phyloP scores from a whole-genome alignment of 306 rosid genomes.

The Arachis hypogaea region DNA sequence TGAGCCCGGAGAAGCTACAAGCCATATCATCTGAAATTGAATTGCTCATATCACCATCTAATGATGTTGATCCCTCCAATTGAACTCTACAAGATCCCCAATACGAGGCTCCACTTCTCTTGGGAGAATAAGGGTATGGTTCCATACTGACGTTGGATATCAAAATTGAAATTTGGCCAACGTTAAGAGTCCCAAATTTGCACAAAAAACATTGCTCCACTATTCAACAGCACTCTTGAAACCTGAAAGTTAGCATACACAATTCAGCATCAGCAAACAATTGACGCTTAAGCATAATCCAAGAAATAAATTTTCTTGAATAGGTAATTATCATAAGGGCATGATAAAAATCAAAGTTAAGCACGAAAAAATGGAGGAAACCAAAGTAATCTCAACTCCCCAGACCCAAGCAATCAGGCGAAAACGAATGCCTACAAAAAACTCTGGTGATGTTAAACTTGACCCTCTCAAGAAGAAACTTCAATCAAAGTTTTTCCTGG shows the following conservation, averaged over 20 bases:
- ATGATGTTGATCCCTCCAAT: slow-evolving; percentile 48
- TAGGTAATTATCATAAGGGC: neutral
- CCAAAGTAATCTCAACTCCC: slow-evolving; percentile 8
- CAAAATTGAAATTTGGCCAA: slow-evolving; percentile 17
- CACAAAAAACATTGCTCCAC: slow-evolving; percentile 24
- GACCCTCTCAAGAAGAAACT: neutral
- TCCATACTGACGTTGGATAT: slow-evolving; percentile 52
- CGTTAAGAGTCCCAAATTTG: slow-evolving; percentile 29
- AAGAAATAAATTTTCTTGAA: neutral
- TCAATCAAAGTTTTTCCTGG: slow-evolving; percentile 7
- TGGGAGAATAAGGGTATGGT: slow-evolving; percentile 46
- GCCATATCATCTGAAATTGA: slow-evolving; percentile 53
- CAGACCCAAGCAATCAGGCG: neutral
- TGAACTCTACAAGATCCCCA: slow-evolving; percentile 54
- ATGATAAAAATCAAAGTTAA: slow-evolving; percentile 8
- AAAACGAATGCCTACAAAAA: neutral
- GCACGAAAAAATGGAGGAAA: neutral
- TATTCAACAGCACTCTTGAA: slow-evolving; percentile 19
- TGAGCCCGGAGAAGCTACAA: slow-evolving; percentile 59
- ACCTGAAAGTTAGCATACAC: slow-evolving; percentile 17
- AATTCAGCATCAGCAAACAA: slow-evolving; percentile 36
- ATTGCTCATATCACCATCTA: slow-evolving; percentile 51
- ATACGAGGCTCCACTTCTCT: slow-evolving; percentile 48
- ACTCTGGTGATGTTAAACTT: slow-evolving; percentile 10
- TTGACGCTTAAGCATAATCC: neutral